phyloP scores from a whole-genome alignment of 1,139 yeast species.

The Entelexis sorbosivorans region DNA sequence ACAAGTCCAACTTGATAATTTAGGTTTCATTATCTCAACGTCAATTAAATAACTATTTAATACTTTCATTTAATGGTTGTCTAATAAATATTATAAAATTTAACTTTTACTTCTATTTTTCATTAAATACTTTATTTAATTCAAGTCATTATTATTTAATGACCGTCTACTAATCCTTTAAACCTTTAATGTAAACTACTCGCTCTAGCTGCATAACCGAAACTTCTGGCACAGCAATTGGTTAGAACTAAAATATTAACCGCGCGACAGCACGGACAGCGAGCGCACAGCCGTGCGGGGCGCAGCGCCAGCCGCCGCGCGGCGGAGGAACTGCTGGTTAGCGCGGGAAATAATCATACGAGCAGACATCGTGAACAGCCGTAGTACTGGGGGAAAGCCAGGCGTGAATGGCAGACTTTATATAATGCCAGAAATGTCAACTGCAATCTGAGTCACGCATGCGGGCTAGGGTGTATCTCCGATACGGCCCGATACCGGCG shows the following conservation, averaged over 20 bases:
- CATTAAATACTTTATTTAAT: constrained; percentile 21
- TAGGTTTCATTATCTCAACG: constrained; percentile 1
- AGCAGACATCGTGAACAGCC: constrained; percentile 25
- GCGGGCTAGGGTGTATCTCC: constrained; percentile 1
- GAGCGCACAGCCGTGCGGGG: constrained; percentile 27
- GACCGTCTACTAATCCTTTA: constrained; percentile 30
- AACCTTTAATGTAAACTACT: constrained; percentile 27
- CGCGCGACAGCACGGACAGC: constrained; percentile 22
- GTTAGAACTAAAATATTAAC: constrained; percentile 4
- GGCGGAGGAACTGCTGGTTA: constrained; percentile 26
- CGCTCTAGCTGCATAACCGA: constrained; percentile 19
- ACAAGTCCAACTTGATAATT: neutral
- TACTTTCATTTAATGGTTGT: constrained; percentile 1
- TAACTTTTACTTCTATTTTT: neutral
- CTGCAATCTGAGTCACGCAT: constrained; percentile 5
- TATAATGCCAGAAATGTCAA: constrained; percentile 2
- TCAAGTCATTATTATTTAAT: constrained; percentile 20
- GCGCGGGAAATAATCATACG: constrained; percentile 27
- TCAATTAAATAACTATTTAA: neutral
- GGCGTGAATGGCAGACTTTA: neutral
- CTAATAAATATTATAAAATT: neutral
- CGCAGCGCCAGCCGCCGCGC: constrained; percentile 22
- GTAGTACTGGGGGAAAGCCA: neutral
- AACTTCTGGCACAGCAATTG: constrained; percentile 5
- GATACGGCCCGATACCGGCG: constrained; percentile 8